Evolutionary conservation across 2,329 filamentous ascomycete genomes (phyloP).

Genomic region (Fusarium ramigenum): DNA sequence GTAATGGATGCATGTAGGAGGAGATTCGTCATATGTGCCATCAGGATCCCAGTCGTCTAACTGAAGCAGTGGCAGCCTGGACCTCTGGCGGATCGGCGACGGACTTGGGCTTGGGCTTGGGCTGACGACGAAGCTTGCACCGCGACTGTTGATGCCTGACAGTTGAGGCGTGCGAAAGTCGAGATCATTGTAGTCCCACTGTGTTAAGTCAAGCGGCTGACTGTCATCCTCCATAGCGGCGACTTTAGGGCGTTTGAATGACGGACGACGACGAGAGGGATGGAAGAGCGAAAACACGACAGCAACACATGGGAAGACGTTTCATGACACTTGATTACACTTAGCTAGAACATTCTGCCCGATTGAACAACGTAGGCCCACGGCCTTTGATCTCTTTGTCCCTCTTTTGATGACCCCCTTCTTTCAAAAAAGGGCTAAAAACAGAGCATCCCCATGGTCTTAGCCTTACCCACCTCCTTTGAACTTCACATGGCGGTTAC

Average conservation of each 20-base stretch:
- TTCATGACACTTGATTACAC: not conserved
- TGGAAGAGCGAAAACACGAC: not conserved
- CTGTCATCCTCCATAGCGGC: not conserved
- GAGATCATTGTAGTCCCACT: not conserved
- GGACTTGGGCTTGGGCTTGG: not conserved
- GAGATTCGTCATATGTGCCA: conserved; percentile 5
- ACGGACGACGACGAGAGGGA: not conserved
- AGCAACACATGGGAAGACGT: not conserved
- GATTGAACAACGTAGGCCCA: not conserved
- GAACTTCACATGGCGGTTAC: not conserved
- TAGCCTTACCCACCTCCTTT: too few species aligned
- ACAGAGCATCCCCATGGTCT: too few species aligned
- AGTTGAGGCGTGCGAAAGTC: not conserved
- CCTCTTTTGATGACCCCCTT: not conserved
- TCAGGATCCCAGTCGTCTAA: conserved; percentile 13
- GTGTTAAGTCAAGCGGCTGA: not conserved
- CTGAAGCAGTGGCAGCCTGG: conserved; percentile 7
- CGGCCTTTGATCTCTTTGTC: not conserved
- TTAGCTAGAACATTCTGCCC: not conserved
- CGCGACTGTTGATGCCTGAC: not conserved
- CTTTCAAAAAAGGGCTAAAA: too few species aligned
- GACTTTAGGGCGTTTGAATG: not conserved
- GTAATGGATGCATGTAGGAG: conserved; percentile 13
- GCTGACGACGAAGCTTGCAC: not conserved
- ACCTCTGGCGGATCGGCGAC: not conserved